These are phyloP conservation scores for Ceratocystiopsis minuta DNA, from an alignment of 2,329 filamentous ascomycete species.

Conservation along the genomic window DNA sequence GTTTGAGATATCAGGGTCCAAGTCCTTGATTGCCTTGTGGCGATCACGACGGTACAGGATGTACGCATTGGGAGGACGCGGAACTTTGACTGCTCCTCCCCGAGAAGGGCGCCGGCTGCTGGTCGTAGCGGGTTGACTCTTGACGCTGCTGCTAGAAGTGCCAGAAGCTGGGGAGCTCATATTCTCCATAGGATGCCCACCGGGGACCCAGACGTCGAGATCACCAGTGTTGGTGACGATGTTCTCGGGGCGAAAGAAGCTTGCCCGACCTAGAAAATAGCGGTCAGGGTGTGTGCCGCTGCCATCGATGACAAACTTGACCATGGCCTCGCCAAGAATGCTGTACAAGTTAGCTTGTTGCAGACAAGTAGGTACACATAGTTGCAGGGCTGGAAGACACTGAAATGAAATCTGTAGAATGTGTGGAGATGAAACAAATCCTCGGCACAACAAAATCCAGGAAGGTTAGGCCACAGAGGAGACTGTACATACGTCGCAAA, in stretches of 20 bases:
- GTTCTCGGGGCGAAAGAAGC: conserved; percentile 4
- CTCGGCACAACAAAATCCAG: background rate
- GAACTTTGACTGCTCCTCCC: conserved; percentile 11
- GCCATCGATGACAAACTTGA: conserved; percentile 8
- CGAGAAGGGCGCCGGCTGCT: background rate
- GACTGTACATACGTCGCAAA: conserved; percentile 2
- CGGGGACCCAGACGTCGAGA: conserved; percentile 6
- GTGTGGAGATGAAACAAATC: too few species aligned
- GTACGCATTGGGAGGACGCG: conserved; percentile 23
- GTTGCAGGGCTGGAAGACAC: too few species aligned
- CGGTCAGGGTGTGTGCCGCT: conserved; percentile 6
- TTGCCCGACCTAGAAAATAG: conserved; percentile 5
- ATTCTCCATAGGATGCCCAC: conserved; percentile 1
- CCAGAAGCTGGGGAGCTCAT: too few species aligned
- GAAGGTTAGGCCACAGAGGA: background rate
- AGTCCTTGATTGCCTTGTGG: conserved; percentile 17
- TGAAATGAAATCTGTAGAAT: too few species aligned
- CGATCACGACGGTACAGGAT: conserved; percentile 24
- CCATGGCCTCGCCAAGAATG: conserved; percentile 2
- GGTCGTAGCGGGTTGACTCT: background rate
- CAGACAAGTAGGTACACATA: too few species aligned
- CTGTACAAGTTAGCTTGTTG: background rate
- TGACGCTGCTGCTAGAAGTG: too few species aligned
- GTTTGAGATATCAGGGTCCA: conserved; percentile 20
- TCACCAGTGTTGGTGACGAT: conserved; percentile 1